These are phyloP conservation scores for Mortierella sp. DNA, from an alignment of 371 early-diverging fungal species.

Conservation along the genomic window DNA sequence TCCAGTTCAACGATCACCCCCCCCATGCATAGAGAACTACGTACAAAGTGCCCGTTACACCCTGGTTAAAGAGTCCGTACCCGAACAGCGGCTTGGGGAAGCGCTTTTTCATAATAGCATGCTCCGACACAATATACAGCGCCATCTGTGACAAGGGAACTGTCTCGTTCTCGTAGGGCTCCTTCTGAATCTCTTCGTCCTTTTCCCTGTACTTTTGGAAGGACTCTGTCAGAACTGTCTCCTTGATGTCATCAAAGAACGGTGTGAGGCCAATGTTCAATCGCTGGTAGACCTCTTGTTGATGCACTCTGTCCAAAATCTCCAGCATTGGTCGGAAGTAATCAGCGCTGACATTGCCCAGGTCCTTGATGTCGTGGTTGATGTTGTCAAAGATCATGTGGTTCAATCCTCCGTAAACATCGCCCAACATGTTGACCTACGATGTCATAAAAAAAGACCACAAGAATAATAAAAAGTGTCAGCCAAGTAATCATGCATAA, in stretches of 20 bases:
- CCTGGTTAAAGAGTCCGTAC: conserved; percentile 16
- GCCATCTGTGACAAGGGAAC: conserved; percentile 53
- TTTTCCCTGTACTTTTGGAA: conserved; percentile 58
- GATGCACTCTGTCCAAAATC: conserved; percentile 58
- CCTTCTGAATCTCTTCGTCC: conserved; percentile 57
- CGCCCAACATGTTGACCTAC: conserved; percentile 58
- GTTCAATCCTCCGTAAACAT: conserved; percentile 63
- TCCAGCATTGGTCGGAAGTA: conserved; percentile 60
- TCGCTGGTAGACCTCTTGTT: conserved; percentile 55
- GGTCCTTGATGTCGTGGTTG: conserved; percentile 59
- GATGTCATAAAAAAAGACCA: conserved; percentile 25
- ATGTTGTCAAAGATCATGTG: conserved; percentile 55
- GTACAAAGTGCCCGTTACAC: not conserved
- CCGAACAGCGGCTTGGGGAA: conserved; percentile 49
- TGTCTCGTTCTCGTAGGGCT: conserved; percentile 52
- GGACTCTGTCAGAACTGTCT: conserved; percentile 35
- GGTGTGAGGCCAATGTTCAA: conserved; percentile 61
- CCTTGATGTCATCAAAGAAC: conserved; percentile 65
- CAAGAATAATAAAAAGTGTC: conserved; percentile 8
- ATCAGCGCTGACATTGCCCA: conserved; percentile 32
- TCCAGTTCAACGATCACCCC: not conserved
- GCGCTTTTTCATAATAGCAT: conserved; percentile 47
- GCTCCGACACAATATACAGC: conserved; percentile 52
- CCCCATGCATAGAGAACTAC: not conserved
- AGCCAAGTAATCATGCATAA: no score